These are phyloP conservation scores for Plasmodium gallinaceum DNA, from an alignment of 169 alveolate species.

Conservation along the genomic window DNA sequence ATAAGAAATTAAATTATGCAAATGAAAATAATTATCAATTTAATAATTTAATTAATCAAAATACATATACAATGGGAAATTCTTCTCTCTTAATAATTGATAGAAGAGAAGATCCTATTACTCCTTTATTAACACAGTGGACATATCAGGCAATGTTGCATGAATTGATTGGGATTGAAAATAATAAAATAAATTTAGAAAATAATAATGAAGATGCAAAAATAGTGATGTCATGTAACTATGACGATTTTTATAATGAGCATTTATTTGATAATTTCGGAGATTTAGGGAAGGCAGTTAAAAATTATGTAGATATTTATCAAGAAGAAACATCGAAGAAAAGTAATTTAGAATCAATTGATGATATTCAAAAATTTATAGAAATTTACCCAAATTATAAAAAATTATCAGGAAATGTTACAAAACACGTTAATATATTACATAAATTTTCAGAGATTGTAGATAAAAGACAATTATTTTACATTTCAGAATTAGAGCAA, in stretches of 20 bases:
- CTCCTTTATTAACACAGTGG: conserved; percentile 97
- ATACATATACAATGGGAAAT: conserved; percentile 49
- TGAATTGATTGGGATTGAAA: conserved; percentile 92
- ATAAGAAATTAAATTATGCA: conserved; percentile 56
- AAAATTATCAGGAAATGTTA: conserved; percentile 89
- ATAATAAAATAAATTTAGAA: conserved; percentile 90
- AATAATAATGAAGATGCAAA: conserved; percentile 53
- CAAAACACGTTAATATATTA: conserved; percentile 92
- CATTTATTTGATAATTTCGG: conserved; percentile 94
- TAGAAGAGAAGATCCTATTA: conserved; percentile 97
- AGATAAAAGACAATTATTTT: conserved; percentile 89
- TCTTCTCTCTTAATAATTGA: conserved; percentile 91
- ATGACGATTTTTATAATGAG: conserved; percentile 92
- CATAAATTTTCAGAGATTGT: conserved; percentile 90
- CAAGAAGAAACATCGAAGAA: conserved; percentile 78
- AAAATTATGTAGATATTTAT: conserved; percentile 89
- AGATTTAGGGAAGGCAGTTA: conserved; percentile 92
- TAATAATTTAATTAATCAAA: conserved; percentile 64
- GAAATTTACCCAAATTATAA: conserved; percentile 93
- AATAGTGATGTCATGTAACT: conserved; percentile 83
- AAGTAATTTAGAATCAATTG: conserved; percentile 88
- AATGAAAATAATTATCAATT: conserved; percentile 67
- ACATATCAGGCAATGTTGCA: conserved; percentile 97
- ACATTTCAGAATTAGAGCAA: conserved; percentile 91
- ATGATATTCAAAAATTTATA: conserved; percentile 92